phyloP scores from a whole-genome alignment of 192 early-diverging fungal species.

The Coemansia sp. region DNA sequence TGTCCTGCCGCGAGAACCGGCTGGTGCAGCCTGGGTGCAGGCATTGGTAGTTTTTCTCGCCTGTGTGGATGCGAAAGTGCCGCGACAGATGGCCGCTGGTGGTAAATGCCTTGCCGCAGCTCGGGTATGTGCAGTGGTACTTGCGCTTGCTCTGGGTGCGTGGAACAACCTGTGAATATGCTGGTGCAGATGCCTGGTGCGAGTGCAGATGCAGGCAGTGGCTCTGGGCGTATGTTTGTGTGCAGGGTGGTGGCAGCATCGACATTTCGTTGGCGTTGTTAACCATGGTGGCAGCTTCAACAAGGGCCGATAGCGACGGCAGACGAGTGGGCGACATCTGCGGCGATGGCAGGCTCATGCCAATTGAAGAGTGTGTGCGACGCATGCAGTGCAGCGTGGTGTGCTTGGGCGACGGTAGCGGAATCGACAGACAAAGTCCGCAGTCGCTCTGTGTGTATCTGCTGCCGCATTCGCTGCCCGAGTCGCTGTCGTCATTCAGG shows the following conservation, averaged over 20 bases:
- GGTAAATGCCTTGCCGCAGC: constrained; percentile 77
- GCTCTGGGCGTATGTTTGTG: not conserved
- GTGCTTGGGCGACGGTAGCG: constrained; percentile 18
- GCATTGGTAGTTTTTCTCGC: constrained; percentile 78
- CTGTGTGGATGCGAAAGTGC: constrained; percentile 80
- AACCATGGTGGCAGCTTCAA: constrained; percentile 29
- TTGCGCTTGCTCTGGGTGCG: constrained; percentile 62
- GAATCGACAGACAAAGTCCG: constrained; percentile 27
- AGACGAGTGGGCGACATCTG: constrained; percentile 24
- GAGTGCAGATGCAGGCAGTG: constrained; percentile 5
- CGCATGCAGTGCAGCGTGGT: not conserved
- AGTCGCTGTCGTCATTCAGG: constrained; percentile 37
- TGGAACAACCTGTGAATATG: constrained; percentile 22
- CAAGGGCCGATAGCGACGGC: constrained; percentile 43
- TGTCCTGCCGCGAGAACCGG: constrained; percentile 79
- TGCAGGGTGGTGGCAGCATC: constrained; percentile 19
- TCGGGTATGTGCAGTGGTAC: constrained; percentile 64
- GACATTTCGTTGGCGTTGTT: not conserved
- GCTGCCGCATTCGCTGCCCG: constrained; percentile 20
- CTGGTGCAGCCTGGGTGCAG: constrained; percentile 66
- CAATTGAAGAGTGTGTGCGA: constrained; percentile 22
- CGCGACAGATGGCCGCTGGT: constrained; percentile 81
- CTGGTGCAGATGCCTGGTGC: constrained; percentile 6
- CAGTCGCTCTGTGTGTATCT: constrained; percentile 21
- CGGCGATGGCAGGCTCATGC: constrained; percentile 11